Base-by-base conservation (phyloP, 139 green algal species). In the Coelastrella sp. region DNA sequence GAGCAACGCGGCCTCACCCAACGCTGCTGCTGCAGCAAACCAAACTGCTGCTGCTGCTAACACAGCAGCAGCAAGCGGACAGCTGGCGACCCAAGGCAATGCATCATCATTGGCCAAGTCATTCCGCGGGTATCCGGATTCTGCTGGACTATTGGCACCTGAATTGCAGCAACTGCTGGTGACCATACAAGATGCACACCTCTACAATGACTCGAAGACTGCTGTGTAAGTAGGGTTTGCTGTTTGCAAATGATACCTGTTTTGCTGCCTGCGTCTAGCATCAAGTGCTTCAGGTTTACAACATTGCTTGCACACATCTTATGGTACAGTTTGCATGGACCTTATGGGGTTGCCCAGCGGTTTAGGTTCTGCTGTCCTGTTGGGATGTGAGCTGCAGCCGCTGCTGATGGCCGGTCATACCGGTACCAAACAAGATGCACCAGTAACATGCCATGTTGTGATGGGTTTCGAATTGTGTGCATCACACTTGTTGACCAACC, bases 201-300 rank as follows among this genome's bases (percentile, higher is more conserved):
- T 90, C 4, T 90, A 80, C 64, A 61, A 90, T 32, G 86, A 90
- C 86, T 86, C 86, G 20, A 90, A 90, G 64, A 86, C 76, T 1
- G 76, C 76, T 32, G 86, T 90, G 85, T 90, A 22, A 83, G 85
- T 81, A 10, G 14, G 8, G 20, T 14, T 71, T 11, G 64, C 13
- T 14, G 16, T 7, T 14, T 71, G 13, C 64, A 71, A 71, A 7
- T 11, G 13, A 14, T 4, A 71, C 4, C 16, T 11, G n/a, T 71
- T 11, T 71, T 71, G 64, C 4, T 71, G 64, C 32, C 32, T 47
- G 32, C 32, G 32, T 47, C 32, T 47, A 47, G 32, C 32, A 47
- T 47, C 32, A 47, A 47, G 32, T 47, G 32, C 32, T 47, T 47
- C 32, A 1, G 32, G 32, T 47, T 47, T 47, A 47, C 32, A 47